These are phyloP conservation scores for Paecilomyces variotii DNA, from an alignment of 2,329 filamentous ascomycete species.

Conservation along the genomic window DNA sequence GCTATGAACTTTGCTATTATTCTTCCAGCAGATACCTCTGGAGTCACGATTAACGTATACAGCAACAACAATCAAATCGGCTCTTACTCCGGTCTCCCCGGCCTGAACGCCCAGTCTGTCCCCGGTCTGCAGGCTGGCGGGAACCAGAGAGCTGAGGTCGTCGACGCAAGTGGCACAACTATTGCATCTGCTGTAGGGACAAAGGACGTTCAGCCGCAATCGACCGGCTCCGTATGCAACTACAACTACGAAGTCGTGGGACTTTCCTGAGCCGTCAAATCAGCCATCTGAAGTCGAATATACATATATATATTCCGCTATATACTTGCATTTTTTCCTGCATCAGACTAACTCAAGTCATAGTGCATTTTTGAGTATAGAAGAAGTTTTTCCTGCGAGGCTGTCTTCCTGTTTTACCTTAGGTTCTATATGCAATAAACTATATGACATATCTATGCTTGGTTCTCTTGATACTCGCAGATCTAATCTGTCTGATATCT, in stretches of 20 bases:
- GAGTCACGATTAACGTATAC: slow-evolving; percentile 6
- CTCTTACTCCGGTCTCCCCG: background rate
- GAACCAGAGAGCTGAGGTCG: slow-evolving; percentile 6
- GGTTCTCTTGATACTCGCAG: too few species aligned
- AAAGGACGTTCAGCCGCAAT: slow-evolving; percentile 4
- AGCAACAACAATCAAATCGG: slow-evolving; percentile 6
- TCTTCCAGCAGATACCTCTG: background rate
- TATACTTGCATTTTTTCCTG: too few species aligned
- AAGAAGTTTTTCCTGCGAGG: too few species aligned
- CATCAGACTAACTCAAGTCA: too few species aligned
- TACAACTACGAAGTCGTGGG: slow-evolving; percentile 8
- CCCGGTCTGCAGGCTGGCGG: slow-evolving; percentile 4
- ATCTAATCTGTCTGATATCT: too few species aligned
- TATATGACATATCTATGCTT: too few species aligned
- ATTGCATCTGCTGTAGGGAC: slow-evolving; percentile 3
- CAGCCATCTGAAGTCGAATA: too few species aligned
- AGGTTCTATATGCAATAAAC: too few species aligned
- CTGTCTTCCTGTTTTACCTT: too few species aligned
- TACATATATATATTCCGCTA: too few species aligned
- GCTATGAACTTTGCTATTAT: slow-evolving; percentile 6
- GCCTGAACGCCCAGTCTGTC: slow-evolving; percentile 4
- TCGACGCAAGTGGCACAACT: background rate
- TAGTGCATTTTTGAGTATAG: too few species aligned
- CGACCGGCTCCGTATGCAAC: slow-evolving; percentile 4
- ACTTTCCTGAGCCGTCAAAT: background rate